These are phyloP conservation scores for Suillus luteus DNA, from an alignment of 768 basidiomycete species.

Conservation along the genomic window DNA sequence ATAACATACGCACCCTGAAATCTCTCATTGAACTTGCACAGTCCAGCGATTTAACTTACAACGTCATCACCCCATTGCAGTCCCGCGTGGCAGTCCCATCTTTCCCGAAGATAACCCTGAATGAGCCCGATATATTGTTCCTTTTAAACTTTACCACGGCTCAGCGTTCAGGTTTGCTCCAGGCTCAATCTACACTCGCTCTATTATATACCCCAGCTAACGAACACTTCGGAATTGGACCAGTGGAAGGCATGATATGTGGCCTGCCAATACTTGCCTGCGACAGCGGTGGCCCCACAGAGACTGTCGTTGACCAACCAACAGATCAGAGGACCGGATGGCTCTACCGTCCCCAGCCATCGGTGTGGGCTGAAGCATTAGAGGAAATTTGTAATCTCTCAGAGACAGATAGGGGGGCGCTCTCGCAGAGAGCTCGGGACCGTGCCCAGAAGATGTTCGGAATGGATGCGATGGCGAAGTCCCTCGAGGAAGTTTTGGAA, in stretches of 20 bases:
- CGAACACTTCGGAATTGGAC: conserved; percentile 97
- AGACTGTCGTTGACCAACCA: conserved; percentile 64
- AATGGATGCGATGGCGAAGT: conserved; percentile 70
- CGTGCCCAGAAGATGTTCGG: conserved; percentile 72
- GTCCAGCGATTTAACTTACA: conserved; percentile 56
- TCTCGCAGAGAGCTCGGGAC: conserved; percentile 57
- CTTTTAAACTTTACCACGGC: conserved; percentile 87
- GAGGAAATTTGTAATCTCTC: conserved; percentile 54
- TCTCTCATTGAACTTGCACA: conserved; percentile 48
- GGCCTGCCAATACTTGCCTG: conserved; percentile 90
- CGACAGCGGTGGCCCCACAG: conserved; percentile 85
- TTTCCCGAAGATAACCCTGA: conserved; percentile 37
- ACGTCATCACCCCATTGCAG: conserved; percentile 51
- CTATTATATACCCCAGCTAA: conserved; percentile 93
- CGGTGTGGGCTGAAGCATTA: conserved; percentile 73
- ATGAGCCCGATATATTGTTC: conserved; percentile 71
- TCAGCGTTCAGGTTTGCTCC: conserved; percentile 84
- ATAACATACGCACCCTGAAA: conserved; percentile 75
- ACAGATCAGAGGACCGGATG: conserved; percentile 68
- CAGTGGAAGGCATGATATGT: conserved; percentile 92
- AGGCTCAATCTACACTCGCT: conserved; percentile 61
- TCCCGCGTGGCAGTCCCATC: conserved; percentile 43
- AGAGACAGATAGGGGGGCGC: conserved; percentile 40
- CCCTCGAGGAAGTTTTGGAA: conserved; percentile 55
- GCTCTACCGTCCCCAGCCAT: conserved; percentile 62